Conservation (phyloP, 257 asterid species). For the Solanum paucissectum region DNA sequence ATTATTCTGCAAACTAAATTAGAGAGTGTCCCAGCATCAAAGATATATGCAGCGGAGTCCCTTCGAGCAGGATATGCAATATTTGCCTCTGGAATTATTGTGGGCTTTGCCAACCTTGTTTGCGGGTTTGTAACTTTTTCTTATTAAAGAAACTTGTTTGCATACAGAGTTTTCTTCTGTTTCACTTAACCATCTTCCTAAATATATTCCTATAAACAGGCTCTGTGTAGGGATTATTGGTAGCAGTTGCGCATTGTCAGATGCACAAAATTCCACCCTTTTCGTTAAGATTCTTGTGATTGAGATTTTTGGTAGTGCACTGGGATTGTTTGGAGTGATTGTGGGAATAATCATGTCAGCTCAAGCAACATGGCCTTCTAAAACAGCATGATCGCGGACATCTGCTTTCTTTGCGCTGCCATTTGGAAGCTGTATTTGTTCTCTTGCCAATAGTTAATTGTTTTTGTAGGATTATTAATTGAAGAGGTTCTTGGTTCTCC, state of each 20-base stretch:
- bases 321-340: constrained; percentile 91
- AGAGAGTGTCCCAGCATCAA: constrained; percentile 73
- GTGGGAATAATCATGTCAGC: constrained; percentile 99
- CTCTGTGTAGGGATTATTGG: constrained; percentile 96
- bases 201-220: constrained; percentile 25
- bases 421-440: background rate
- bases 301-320: constrained; percentile 97
- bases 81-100: constrained; percentile 96
- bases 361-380: constrained; percentile 95
- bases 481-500: background rate
- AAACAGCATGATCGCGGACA: constrained; percentile 12
- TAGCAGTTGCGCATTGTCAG: constrained; percentile 98
- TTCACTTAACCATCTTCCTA: background rate
- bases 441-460: background rate
- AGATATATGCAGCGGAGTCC: constrained; percentile 73
- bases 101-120: constrained; percentile 96
- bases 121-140: constrained; percentile 56
- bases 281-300: constrained; percentile 94
- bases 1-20: constrained; percentile 97
- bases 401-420: background rate
- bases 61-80: constrained; percentile 96
- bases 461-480: background rate
- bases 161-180: background rate
- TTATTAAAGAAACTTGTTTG: background rate
- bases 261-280: constrained; percentile 91